Percentiles rank a stretch among this genome's conserved stretches.
These are phyloP conservation scores for Metschnikowia santaceciliae DNA, from an alignment of 805 yeast genomes.

Conservation along the genomic window DNA sequence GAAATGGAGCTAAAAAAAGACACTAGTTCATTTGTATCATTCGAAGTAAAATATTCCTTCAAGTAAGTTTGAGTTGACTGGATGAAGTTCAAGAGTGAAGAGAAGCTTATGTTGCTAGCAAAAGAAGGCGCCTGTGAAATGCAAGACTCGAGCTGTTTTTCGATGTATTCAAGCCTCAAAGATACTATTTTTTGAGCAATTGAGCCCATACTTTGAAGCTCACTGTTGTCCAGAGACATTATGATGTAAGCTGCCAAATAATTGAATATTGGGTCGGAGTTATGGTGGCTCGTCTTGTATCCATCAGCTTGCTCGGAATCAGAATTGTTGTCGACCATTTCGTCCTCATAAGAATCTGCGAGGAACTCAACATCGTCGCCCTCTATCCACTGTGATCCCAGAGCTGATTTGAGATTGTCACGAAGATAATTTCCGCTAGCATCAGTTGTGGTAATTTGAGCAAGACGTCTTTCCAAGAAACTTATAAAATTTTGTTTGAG, in stretches of 20 bases:
- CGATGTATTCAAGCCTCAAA: conserved; percentile 22
- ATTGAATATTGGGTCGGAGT: conserved; percentile 24
- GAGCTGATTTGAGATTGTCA: not conserved
- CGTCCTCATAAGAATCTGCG: conserved; percentile 13
- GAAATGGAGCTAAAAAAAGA: conserved; percentile 14
- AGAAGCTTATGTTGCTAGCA: conserved; percentile 22
- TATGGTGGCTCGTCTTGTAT: not conserved
- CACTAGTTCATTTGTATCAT: conserved; percentile 13
- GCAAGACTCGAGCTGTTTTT: not conserved
- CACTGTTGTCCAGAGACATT: conserved; percentile 18
- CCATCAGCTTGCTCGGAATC: conserved; percentile 1
- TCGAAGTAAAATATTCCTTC: conserved; percentile 20
- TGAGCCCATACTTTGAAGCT: conserved; percentile 17
- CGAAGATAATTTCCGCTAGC: not conserved
- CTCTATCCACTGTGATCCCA: conserved; percentile 11
- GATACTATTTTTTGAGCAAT: conserved; percentile 22
- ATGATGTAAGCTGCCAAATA: conserved; percentile 31
- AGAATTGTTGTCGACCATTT: conserved; percentile 12
- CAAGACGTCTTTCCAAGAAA: conserved; percentile 25
- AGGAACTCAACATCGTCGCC: conserved; percentile 16
- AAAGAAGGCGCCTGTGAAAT: not conserved
- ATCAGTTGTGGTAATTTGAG: conserved; percentile 20
- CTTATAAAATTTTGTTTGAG: conserved; percentile 24
- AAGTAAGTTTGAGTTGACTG: conserved; percentile 33
- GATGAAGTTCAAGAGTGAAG: conserved; percentile 26